Evolutionary conservation across 2,329 filamentous ascomycete genomes (phyloP).

Genomic region (Trichothecium sympodiale): DNA sequence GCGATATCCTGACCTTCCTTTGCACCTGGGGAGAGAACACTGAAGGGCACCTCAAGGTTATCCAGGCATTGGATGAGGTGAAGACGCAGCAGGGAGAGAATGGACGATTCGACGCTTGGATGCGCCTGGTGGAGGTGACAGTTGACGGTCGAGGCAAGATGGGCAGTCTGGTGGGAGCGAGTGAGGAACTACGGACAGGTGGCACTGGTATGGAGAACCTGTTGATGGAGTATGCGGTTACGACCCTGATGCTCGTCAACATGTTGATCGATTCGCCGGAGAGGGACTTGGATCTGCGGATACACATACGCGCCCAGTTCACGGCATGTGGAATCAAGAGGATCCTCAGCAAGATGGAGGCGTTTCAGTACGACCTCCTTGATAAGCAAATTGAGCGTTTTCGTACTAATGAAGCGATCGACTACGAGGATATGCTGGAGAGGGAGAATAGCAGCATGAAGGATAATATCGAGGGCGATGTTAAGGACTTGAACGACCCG

Average conservation of each 20-base stretch:
- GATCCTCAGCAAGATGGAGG: constrained; percentile 92
- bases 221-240: constrained; percentile 96
- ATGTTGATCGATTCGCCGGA: constrained; percentile 91
- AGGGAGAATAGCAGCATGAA: constrained; percentile 83
- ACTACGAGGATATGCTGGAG: constrained; percentile 95
- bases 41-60: constrained; percentile 82
- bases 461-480: constrained; percentile 74
- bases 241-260: constrained; percentile 89
- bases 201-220: constrained; percentile 98
- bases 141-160: constrained; percentile 96
- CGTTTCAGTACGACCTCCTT: constrained; percentile 94
- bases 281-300: constrained; percentile 77
- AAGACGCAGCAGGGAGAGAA: constrained; percentile 84
- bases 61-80: constrained; percentile 85
- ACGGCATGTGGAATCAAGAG: constrained; percentile 92
- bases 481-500: constrained; percentile 87
- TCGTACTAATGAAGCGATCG: constrained; percentile 87
- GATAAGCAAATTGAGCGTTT: constrained; percentile 97
- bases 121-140: constrained; percentile 95
- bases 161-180: constrained; percentile 93
- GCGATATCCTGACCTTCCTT: constrained; percentile 90
- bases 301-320: constrained; percentile 93
- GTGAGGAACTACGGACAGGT: constrained; percentile 88
- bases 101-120: constrained; percentile 95
- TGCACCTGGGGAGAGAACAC: constrained; percentile 83